A percentile compares a stretch with the other conserved stretches of the same genome.
Conservation (phyloP, 2,329 filamentous ascomycete genomes). For the Monilinia fructigena region DNA sequence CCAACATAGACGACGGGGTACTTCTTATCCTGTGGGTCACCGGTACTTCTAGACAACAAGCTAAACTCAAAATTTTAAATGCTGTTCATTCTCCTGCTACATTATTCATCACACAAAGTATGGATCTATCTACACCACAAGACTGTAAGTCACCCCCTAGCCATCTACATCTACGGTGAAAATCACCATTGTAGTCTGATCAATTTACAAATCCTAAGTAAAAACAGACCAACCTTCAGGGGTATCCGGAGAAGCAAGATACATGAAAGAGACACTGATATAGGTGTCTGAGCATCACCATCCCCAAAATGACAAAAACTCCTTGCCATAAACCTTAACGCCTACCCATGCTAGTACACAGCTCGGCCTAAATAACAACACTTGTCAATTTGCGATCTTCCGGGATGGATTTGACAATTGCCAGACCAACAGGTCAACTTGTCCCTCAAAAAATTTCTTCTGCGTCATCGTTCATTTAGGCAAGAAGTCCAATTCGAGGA, state of each 20-base stretch:
- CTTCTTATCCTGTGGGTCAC: background rate
- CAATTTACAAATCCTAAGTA: slow-evolving; percentile 21
- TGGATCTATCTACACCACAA: slow-evolving; percentile 18
- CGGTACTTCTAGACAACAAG: background rate
- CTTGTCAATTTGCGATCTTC: background rate
- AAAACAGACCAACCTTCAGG: slow-evolving; percentile 21
- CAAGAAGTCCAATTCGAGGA: background rate
- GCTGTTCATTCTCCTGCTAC: background rate
- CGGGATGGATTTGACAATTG: background rate
- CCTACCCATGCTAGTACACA: slow-evolving; percentile 2
- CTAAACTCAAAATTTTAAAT: background rate
- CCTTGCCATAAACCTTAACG: background rate
- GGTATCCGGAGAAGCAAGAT: slow-evolving; percentile 27
- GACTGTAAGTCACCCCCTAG: background rate
- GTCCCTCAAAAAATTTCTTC: background rate
- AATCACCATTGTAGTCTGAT: background rate
- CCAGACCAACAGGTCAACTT: background rate
- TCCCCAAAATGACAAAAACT: slow-evolving; percentile 1
- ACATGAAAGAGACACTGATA: slow-evolving; percentile 21
- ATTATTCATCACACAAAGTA: background rate
- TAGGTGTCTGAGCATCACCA: slow-evolving; percentile 30
- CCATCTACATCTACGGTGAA: background rate
- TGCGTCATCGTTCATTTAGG: background rate
- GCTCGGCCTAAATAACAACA: background rate
- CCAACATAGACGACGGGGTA: background rate